Base-by-base conservation (phyloP, 441 rosid genomes). In the Pelargonium australe region DNA sequence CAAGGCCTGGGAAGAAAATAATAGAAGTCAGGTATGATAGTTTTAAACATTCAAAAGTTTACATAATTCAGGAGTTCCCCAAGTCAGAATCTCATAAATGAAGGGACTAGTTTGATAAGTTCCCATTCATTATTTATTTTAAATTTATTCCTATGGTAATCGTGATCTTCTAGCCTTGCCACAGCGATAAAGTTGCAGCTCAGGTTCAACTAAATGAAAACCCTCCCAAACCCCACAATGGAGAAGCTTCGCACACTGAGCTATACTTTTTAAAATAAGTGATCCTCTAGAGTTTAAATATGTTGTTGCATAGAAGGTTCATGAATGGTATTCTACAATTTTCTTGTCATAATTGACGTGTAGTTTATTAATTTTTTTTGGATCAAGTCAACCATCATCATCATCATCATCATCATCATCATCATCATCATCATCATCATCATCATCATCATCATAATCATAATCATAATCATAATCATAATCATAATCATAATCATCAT, bases 1-100 rank as follows among this genome's bases (percentile, higher is more conserved):
- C 74, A 81, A 71, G 66, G 89, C 88, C 92, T 85, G 84, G 11
- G 60, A 78, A 25, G 43, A 65, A 76, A 64, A 61, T 61, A 8
- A 16, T 20, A 58, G 20, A 13, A 16, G 28, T 55, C 6, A 60
- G 13, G n/a, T 25, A 61, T 61, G 10, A 23, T 61, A 23, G 57
- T 74, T 61, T 37, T 44, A 53, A 75, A 25, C 40, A 61, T 61
- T 23, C 64, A 71, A 68, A 5, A 44, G 17, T 5, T 3, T 19
- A 60, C 6, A 62, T 5, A 51, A 51, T 14, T 51, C 20, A 51
- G 19, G 58, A 40, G 14, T 47, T 49, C 3, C 7, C 25, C 47
- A 13, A 0, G 58, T 14, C 19, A 51, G 58, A 51, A 51, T 16
- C 58, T 51, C 20, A 40, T 7, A 40, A 40, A 40, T 40, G 10